These are phyloP conservation scores for Achlya hypogyna DNA, from an alignment of 352 stramenopile genomes.

Conservation along the genomic window DNA sequence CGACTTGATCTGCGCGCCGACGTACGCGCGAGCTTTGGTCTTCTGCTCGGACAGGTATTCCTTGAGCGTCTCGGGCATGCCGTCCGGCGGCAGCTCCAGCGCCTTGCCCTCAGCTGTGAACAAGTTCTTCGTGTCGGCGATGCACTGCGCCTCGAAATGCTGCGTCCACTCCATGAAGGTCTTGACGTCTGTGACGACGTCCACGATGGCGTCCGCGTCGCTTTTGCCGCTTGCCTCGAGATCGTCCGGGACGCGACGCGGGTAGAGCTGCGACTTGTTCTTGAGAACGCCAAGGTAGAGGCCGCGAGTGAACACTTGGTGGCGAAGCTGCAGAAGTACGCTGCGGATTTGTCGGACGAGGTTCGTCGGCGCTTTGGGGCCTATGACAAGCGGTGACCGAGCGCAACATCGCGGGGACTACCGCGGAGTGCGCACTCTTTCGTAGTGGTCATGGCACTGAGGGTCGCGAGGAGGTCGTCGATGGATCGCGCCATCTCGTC, in stretches of 20 bases:
- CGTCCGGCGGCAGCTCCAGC: constrained; percentile 49
- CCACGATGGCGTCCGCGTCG: constrained; percentile 29
- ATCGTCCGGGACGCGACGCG: constrained; percentile 29
- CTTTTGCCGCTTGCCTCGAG: background rate
- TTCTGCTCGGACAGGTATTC: constrained; percentile 56
- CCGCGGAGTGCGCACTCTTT: background rate
- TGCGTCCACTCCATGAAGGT: constrained; percentile 45
- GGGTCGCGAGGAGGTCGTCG: constrained; percentile 43
- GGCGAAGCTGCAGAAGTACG: constrained; percentile 42
- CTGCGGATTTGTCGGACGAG: constrained; percentile 28
- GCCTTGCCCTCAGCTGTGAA: constrained; percentile 51
- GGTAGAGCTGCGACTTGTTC: constrained; percentile 40
- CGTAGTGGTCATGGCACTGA: constrained; percentile 34
- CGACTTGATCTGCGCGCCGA: constrained; percentile 37
- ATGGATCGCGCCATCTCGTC: constrained; percentile 58
- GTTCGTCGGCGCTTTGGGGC: constrained; percentile 1
- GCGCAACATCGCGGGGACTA: background rate
- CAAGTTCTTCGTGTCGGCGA: constrained; percentile 29
- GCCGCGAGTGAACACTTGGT: constrained; percentile 46
- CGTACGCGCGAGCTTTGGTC: constrained; percentile 49
- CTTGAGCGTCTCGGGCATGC: constrained; percentile 58
- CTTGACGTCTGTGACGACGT: constrained; percentile 40
- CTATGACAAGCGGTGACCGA: background rate
- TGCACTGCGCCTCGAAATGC: constrained; percentile 47
- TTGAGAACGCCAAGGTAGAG: constrained; percentile 54